Base-by-base conservation (phyloP, 768 basidiomycete species). In the Rubroboletus satanas region DNA sequence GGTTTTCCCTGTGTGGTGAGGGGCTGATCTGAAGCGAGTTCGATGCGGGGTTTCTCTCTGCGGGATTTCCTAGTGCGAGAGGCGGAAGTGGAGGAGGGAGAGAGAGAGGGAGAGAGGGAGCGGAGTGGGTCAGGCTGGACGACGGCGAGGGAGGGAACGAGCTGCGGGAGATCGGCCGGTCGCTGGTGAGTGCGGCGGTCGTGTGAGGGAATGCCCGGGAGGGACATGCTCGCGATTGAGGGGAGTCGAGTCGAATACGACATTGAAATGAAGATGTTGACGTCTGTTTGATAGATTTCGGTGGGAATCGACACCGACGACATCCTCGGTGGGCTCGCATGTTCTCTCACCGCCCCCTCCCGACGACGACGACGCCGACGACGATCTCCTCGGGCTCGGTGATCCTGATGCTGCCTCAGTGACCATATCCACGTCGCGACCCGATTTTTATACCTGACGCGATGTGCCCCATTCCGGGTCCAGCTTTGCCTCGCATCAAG, bases 1-100 rank as follows among this genome's bases (percentile, higher is more conserved):
- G 81, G 84, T 61, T 81, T 89, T n/a, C 89, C 89, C 66, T 90
- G 87, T 0, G 87, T 87, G 0, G 89, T 91, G 42, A 86, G 82
- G 3, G 89, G 89, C 62, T 91, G 89, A 64, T 87, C 85, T 4
- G 85, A 77, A 2, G 88, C 84, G 33, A 90, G 80, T 44, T 82
- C 83, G 47, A 90, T 85, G 41, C 69, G 81, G 29, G 79, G 77
- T 59, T 84, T 83, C 62, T 79, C 77, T 45, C 80, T 78, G 42
- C 82, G 76, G 15, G 73, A 23, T 56, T 82, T 85, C 23, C 61
- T 69, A 53, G 45, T 3, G 15, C 54, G 52, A 2, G 42, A 41
- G 36, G 55, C 15, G 35, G 14, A 47, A 9, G 46, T 2, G 5
- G 46, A 35, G 15, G 33, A 32, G 1, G 29, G 32, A 5, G 66